phyloP scores from a whole-genome alignment of 768 basidiomycete species.

The Lenzites betulinus region DNA sequence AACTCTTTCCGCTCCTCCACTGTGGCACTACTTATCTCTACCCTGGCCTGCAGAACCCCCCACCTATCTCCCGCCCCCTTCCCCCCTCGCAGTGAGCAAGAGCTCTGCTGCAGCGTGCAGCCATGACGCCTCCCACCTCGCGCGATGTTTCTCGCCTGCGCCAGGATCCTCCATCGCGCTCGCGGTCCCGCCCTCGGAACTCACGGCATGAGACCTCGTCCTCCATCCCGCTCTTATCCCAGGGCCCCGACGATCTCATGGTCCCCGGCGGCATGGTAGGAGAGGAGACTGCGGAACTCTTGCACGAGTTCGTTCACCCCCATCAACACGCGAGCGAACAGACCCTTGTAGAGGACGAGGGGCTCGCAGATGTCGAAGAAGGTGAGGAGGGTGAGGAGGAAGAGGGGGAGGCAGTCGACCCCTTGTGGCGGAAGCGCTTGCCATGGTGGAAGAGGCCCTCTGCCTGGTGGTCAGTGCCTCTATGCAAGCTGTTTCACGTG shows the following conservation, averaged over 20 bases:
- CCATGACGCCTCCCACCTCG: slow-evolving; percentile 15
- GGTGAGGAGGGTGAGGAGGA: slow-evolving; percentile 25
- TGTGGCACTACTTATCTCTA: neutral
- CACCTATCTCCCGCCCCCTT: neutral
- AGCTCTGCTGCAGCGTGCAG: neutral
- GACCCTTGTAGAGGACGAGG: slow-evolving; percentile 32
- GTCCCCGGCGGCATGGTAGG: slow-evolving; percentile 51
- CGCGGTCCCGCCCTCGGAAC: slow-evolving; percentile 17
- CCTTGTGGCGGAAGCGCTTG: slow-evolving; percentile 33
- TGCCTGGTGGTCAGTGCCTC: slow-evolving; percentile 60
- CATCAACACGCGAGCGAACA: slow-evolving; percentile 38
- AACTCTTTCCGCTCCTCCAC: neutral
- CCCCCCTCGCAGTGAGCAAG: neutral
- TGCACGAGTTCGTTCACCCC: slow-evolving; percentile 48
- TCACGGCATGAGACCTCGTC: slow-evolving; percentile 27
- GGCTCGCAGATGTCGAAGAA: neutral
- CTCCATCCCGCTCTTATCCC: slow-evolving; percentile 29
- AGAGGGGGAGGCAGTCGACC: slow-evolving; percentile 24
- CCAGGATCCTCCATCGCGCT: slow-evolving; percentile 7
- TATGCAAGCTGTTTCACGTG: neutral
- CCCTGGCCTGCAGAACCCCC: neutral
- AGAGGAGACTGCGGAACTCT: slow-evolving; percentile 48
- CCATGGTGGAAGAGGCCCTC: slow-evolving; percentile 83
- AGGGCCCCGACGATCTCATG: slow-evolving; percentile 38
- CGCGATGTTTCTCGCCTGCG: slow-evolving; percentile 13